Conservation (phyloP, 176 grass and related monocot species). For the Musa beccarii region DNA sequence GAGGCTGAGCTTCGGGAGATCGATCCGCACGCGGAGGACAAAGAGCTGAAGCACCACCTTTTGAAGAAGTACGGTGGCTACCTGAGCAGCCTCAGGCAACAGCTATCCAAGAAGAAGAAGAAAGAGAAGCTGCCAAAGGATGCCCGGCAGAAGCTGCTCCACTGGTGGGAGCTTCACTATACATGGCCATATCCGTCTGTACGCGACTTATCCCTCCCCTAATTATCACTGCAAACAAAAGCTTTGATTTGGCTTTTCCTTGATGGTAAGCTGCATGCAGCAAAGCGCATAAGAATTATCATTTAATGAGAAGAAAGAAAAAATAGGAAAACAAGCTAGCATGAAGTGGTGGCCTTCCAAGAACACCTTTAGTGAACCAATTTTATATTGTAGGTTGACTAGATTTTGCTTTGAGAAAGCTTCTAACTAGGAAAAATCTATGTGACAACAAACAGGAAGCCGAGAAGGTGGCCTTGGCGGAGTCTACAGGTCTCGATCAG, state of each 20-base stretch:
- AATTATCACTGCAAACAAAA: not conserved
- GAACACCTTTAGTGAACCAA: too few species aligned
- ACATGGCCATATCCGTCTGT: conserved; percentile 5
- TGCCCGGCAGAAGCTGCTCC: conserved; percentile 1
- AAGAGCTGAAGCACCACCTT: conserved; percentile 1
- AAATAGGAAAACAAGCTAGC: too few species aligned
- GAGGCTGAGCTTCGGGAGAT: not conserved
- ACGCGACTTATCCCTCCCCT: not conserved
- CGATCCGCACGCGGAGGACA: not conserved
- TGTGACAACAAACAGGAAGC: conserved; percentile 35
- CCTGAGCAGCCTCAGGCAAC: not conserved
- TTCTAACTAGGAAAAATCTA: too few species aligned
- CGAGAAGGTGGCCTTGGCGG: conserved; percentile 65
- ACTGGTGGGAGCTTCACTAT: conserved; percentile 8
- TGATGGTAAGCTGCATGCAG: too few species aligned
- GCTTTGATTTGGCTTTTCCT: too few species aligned
- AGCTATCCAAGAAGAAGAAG: conserved; percentile 10
- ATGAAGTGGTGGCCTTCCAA: too few species aligned
- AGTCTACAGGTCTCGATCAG: conserved; percentile 73
- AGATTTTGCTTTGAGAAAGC: too few species aligned
- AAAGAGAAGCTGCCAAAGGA: conserved; percentile 8
- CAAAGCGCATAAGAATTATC: too few species aligned
- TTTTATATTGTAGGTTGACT: too few species aligned
- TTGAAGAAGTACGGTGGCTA: conserved; percentile 1
- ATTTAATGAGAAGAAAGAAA: too few species aligned